Evolutionary conservation across 2,329 filamentous ascomycete species (phyloP).

Genomic region (Mariannaea elegans): DNA sequence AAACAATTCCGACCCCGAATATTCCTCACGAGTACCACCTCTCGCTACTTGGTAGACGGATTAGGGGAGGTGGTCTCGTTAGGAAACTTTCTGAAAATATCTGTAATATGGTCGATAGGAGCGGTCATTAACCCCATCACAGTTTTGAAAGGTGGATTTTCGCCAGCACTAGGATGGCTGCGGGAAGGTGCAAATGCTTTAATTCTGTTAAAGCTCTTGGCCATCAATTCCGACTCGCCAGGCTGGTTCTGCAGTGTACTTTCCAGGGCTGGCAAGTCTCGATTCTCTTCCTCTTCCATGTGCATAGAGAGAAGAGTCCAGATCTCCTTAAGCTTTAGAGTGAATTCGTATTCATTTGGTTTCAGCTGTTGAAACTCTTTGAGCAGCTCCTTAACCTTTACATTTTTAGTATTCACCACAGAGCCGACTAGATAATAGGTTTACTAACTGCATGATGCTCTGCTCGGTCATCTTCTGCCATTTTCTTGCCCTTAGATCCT

Average conservation of each 20-base stretch:
- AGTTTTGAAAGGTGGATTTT: slow-evolving; percentile 65
- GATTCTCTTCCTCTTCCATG: slow-evolving; percentile 59
- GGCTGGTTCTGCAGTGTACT: slow-evolving; percentile 42
- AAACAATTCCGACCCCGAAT: too few relatives aligned
- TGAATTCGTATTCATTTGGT: slow-evolving; percentile 51
- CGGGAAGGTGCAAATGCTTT: slow-evolving; percentile 63
- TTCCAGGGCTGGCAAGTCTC: slow-evolving; percentile 60
- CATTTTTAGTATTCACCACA: neutral
- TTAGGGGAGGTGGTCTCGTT: slow-evolving; percentile 37
- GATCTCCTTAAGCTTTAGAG: slow-evolving; percentile 52
- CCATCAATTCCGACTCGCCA: slow-evolving; percentile 45
- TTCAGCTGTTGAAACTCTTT: slow-evolving; percentile 58
- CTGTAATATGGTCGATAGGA: slow-evolving; percentile 63
- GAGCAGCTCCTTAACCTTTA: slow-evolving; percentile 60
- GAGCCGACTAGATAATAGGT: too few relatives aligned
- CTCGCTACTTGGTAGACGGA: neutral
- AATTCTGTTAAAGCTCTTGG: slow-evolving; percentile 57
- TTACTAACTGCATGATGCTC: too few relatives aligned
- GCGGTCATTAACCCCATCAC: slow-evolving; percentile 62
- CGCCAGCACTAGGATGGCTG: slow-evolving; percentile 59
- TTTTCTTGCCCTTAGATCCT: slow-evolving; percentile 49
- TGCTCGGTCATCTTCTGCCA: slow-evolving; percentile 57
- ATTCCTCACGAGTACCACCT: too few relatives aligned
- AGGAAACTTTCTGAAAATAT: slow-evolving; percentile 65
- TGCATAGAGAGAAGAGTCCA: slow-evolving; percentile 56